Conservation (phyloP, 2,329 filamentous ascomycete species). For the Talaromyces albobiverticillius region DNA sequence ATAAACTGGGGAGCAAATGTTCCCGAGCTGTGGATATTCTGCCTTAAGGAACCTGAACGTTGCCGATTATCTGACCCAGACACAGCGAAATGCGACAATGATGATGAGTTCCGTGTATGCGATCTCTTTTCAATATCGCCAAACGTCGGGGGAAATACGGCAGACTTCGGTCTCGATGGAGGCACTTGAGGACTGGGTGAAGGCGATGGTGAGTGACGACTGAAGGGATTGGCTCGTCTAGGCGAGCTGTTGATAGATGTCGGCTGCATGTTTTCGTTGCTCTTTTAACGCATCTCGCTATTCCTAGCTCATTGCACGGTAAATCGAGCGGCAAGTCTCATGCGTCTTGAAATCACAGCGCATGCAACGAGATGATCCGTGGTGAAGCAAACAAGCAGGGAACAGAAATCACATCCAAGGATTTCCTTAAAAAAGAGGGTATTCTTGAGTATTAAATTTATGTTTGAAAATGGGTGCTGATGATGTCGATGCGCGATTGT, state of each 20-base stretch:
- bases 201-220: constrained; percentile 62
- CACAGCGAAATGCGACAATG: constrained; percentile 56
- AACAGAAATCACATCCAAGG: background rate
- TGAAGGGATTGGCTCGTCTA: constrained; percentile 79
- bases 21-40: constrained; percentile 62
- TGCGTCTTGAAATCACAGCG: background rate
- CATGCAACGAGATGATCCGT: background rate
- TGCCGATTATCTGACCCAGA: constrained; percentile 40
- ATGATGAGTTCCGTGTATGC: constrained; percentile 71
- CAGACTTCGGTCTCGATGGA: constrained; percentile 66
- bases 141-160: constrained; percentile 63
- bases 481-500: background rate
- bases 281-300: constrained; percentile 16
- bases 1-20: constrained; percentile 98
- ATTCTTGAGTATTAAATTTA: background rate
- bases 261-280: constrained; percentile 46
- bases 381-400: background rate
- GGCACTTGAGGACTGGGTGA: constrained; percentile 55
- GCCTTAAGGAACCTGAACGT: constrained; percentile 63
- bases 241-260: constrained; percentile 62
- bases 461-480: background rate
- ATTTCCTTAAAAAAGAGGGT: background rate
- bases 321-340: background rate
- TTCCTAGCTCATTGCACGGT: constrained; percentile 7
- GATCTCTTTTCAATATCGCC: constrained; percentile 42